phyloP scores from a whole-genome alignment of 148 eudicot genomes.

The Polygonum aviculare region DNA sequence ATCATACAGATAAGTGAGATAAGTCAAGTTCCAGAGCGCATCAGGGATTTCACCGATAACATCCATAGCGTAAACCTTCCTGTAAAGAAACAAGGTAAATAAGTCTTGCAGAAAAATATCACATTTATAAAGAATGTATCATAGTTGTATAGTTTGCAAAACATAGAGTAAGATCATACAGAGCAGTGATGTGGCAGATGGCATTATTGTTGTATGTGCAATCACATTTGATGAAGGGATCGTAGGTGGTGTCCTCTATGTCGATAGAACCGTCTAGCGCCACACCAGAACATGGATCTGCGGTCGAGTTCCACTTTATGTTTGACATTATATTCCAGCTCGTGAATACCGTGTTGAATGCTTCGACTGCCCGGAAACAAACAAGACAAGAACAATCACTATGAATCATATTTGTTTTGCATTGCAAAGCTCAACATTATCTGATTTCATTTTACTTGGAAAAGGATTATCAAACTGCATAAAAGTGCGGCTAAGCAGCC shows the following conservation, averaged over 20 bases:
- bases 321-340: neutral
- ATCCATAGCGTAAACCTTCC: conserved; percentile 13
- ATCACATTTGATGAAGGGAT: conserved; percentile 64
- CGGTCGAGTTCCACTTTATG: conserved; percentile 25
- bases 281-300: conserved; percentile 43
- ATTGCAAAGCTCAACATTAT: neutral
- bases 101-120: neutral
- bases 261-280: conserved; percentile 22
- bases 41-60: conserved; percentile 11
- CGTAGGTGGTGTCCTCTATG: conserved; percentile 27
- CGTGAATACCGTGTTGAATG: neutral
- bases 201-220: conserved; percentile 33
- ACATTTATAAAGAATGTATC: no score
- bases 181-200: conserved; percentile 48
- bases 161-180: conserved; percentile 28
- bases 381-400: neutral
- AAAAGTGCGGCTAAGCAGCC: neutral
- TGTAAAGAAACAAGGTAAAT: neutral
- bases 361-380: neutral
- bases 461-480: neutral
- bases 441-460: neutral
- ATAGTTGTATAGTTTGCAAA: no score
- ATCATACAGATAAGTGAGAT: conserved; percentile 12
- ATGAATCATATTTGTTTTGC: neutral
- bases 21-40: conserved; percentile 15